A percentile compares a stretch with the other conserved stretches of the same genome.
phyloP scores from a whole-genome alignment of 2,329 filamentous ascomycete genomes.

The Monilinia aucupariae region DNA sequence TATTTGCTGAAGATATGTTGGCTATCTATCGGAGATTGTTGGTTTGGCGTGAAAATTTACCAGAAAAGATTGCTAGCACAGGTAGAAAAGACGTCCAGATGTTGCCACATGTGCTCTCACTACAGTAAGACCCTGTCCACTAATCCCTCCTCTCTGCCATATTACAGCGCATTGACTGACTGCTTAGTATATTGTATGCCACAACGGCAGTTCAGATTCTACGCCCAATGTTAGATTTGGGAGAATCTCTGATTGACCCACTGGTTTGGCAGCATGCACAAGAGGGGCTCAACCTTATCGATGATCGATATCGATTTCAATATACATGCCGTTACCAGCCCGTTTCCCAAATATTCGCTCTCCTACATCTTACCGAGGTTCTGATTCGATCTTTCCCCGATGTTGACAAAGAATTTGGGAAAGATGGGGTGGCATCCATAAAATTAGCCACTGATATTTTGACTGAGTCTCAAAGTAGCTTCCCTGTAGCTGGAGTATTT shows the following conservation, averaged over 20 bases:
- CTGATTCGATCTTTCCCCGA: constrained; percentile 33
- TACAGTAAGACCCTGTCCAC: constrained; percentile 32
- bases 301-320: constrained; percentile 29
- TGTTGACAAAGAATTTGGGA: constrained; percentile 23
- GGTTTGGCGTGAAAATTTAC: constrained; percentile 31
- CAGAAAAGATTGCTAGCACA: constrained; percentile 25
- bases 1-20: constrained; percentile 27
- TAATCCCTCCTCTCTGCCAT: neutral
- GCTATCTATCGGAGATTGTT: constrained; percentile 30
- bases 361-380: constrained; percentile 34
- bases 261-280: constrained; percentile 33
- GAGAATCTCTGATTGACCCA: constrained; percentile 27
- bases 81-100: constrained; percentile 23
- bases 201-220: constrained; percentile 33
- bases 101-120: constrained; percentile 34
- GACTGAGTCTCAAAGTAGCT: constrained; percentile 29
- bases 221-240: constrained; percentile 32
- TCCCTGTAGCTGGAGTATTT: constrained; percentile 33
- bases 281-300: constrained; percentile 33
- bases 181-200: constrained; percentile 33
- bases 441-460: constrained; percentile 31
- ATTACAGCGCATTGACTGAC: constrained; percentile 18
- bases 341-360: constrained; percentile 34
- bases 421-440: constrained; percentile 30
- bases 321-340: constrained; percentile 35